A percentile compares a stretch with the other conserved stretches of the same genome.
phyloP scores from a whole-genome alignment of 768 basidiomycete genomes.

The Auriscalpium microsporum region DNA sequence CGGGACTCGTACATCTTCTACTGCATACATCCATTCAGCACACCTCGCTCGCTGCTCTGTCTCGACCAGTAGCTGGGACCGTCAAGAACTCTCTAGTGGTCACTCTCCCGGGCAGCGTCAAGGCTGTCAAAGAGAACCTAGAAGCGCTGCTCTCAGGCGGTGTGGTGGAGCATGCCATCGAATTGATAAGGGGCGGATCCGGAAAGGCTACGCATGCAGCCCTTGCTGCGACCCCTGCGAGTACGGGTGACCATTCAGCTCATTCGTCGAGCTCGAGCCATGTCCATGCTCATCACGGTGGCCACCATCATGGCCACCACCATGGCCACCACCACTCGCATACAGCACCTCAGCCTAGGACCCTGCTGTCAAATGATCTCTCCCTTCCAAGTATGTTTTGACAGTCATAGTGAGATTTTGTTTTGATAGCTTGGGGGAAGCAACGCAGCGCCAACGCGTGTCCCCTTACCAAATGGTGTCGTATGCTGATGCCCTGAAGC shows the following conservation, averaged over 20 bases:
- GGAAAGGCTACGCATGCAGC: constrained; percentile 50
- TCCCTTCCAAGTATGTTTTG: constrained; percentile 46
- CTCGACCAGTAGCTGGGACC: constrained; percentile 76
- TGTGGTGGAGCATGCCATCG: constrained; percentile 62
- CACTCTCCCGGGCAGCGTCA: constrained; percentile 79
- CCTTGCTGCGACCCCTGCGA: constrained; percentile 29
- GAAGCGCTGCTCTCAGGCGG: constrained; percentile 49
- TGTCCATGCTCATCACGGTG: constrained; percentile 31
- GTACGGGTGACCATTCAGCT: neutral
- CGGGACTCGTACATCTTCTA: constrained; percentile 71
- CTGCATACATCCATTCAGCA: constrained; percentile 58
- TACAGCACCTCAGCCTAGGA: constrained; percentile 44
- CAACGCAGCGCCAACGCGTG: constrained; percentile 58
- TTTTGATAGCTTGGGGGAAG: constrained; percentile 27
- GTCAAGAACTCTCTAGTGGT: constrained; percentile 57
- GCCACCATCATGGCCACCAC: too few relatives aligned
- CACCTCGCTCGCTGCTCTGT: constrained; percentile 75
- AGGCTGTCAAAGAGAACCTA: constrained; percentile 76
- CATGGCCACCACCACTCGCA: constrained; percentile 29
- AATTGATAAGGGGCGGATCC: constrained; percentile 60
- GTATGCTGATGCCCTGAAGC: constrained; percentile 52
- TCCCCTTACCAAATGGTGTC: constrained; percentile 73
- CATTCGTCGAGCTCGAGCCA: constrained; percentile 19
- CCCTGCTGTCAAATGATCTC: constrained; percentile 60
- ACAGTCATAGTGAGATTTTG: neutral